Base-by-base conservation (phyloP, 2,329 filamentous ascomycete genomes). In the Diaporthe sp. region DNA sequence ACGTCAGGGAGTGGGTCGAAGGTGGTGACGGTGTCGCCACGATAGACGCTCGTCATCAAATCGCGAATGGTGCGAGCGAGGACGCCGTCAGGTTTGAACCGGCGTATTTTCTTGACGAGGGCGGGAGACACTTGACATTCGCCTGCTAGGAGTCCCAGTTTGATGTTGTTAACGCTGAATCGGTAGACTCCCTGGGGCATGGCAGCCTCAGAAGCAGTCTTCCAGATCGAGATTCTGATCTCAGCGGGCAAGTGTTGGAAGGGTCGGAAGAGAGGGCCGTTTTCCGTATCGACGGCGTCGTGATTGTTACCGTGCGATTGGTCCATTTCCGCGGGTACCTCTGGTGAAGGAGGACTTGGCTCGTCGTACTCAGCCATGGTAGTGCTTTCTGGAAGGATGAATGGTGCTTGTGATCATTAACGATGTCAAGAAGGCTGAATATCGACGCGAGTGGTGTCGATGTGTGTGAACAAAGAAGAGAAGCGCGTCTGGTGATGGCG, bases 301-400 rank as follows among this genome's bases (percentile, higher is more conserved):
- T 22, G 25, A 12, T 12, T 66, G 42, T 4, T 3, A 0, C 1
- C 28, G 19, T 0, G 10, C 22, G 28, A 35, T 5, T 5, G 5
- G 42, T 28, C n/a, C n/a, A n/a, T n/a, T n/a, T n/a, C n/a, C n/a
- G n/a, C n/a, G n/a, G n/a, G n/a, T n/a, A n/a, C n/a, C n/a, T n/a
- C n/a, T n/a, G n/a, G n/a, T 33, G 17, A 17, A 57, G 28, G 17
- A 13, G 35, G 6, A 1, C 12, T 7, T 15, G 28, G n/a, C n/a
- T n/a, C 6, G 30, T 19, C 9, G 10, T 19, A 13, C 17, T 8
- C 58, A 5, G 38, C n/a, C 35, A 61, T 61, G 3, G 38, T 42
- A 25, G 8, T 17, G 2, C 1, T 3, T 30, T 22, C 15, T 10
- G 15, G 25, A 22, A 1, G 8, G 4, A 1, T 30, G 3, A 0